Evolutionary conservation across 306 rosid species (phyloP).

Genomic region (Vicia villosa): DNA sequence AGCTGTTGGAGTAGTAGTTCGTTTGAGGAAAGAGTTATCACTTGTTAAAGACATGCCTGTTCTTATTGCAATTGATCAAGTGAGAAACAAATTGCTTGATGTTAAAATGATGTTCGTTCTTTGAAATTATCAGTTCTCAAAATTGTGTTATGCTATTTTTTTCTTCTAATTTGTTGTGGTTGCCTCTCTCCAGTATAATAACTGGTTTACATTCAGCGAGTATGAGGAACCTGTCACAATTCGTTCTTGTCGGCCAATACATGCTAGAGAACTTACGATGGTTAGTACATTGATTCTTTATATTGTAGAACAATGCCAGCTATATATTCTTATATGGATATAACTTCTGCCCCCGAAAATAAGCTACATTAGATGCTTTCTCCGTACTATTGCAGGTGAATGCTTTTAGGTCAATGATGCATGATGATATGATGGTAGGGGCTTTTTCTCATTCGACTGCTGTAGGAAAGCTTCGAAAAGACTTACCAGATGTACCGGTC

Average conservation of each 20-base stretch:
- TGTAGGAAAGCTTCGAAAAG: slow-evolving; percentile 87
- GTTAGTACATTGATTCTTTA: slow-evolving; percentile 50
- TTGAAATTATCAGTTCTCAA: slow-evolving; percentile 14
- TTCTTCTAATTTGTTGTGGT: slow-evolving; percentile 32
- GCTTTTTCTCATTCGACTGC: slow-evolving; percentile 98
- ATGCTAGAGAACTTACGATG: slow-evolving; percentile 83
- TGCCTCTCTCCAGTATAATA: slow-evolving; percentile 73
- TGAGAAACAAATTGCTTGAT: slow-evolving; percentile 46
- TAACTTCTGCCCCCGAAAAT: slow-evolving; percentile 10
- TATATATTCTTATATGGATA: neutral
- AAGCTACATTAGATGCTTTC: slow-evolving; percentile 7
- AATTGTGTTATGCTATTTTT: slow-evolving; percentile 22
- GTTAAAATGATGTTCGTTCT: slow-evolving; percentile 12
- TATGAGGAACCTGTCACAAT: slow-evolving; percentile 80
- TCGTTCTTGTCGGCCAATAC: slow-evolving; percentile 83
- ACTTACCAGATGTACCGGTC: slow-evolving; percentile 88
- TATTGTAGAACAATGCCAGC: slow-evolving; percentile 15
- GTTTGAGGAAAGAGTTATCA: slow-evolving; percentile 88
- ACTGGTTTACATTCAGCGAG: slow-evolving; percentile 96
- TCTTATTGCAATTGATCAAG: slow-evolving; percentile 95
- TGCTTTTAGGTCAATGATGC: slow-evolving; percentile 88
- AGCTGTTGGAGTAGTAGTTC: slow-evolving; percentile 90
- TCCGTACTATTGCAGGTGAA: slow-evolving; percentile 71
- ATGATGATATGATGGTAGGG: slow-evolving; percentile 95
- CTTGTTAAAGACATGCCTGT: slow-evolving; percentile 90